These are phyloP conservation scores for Glaciozyma martinii DNA, from an alignment of 768 basidiomycete species.

Conservation along the genomic window DNA sequence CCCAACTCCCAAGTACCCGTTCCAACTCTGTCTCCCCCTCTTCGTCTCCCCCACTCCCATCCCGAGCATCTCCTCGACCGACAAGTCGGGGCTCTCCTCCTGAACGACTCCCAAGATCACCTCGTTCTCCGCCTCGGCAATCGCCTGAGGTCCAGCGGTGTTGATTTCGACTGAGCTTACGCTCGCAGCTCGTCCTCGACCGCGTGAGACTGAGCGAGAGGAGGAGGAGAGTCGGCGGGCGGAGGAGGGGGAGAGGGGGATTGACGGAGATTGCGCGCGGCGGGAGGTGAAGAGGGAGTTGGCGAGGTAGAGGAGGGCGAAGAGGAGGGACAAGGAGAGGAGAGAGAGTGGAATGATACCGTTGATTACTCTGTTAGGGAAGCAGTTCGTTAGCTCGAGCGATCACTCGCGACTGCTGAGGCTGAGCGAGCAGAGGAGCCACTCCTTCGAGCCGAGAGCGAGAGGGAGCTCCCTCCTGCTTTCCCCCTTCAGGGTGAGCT, in stretches of 20 bases:
- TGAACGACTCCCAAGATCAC: slow-evolving; percentile 14
- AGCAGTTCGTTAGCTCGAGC: no score
- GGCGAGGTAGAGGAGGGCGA: slow-evolving; percentile 5
- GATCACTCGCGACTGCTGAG: not conserved
- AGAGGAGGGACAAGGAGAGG: slow-evolving; percentile 16
- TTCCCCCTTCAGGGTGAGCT: no score
- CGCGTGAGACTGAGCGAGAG: no score
- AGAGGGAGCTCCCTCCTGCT: no score
- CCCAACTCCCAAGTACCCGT: not conserved
- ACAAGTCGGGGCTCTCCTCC: slow-evolving; percentile 6
- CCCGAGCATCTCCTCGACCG: slow-evolving; percentile 4
- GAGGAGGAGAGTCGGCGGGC: not conserved
- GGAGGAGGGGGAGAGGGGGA: not conserved
- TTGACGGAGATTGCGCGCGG: not conserved
- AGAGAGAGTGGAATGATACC: slow-evolving; percentile 15
- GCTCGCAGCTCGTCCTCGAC: not conserved
- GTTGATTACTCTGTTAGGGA: not conserved
- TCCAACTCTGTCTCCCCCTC: not conserved
- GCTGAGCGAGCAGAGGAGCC: not conserved
- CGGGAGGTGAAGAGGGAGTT: not conserved
- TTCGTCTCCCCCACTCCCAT: not conserved
- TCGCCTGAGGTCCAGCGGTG: slow-evolving; percentile 3
- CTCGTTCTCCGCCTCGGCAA: slow-evolving; percentile 22
- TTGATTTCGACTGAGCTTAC: slow-evolving; percentile 3
- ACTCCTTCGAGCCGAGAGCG: not conserved